These are phyloP conservation scores for Fusarium algeriense DNA, from an alignment of 2,329 filamentous ascomycete genomes.

Conservation along the genomic window DNA sequence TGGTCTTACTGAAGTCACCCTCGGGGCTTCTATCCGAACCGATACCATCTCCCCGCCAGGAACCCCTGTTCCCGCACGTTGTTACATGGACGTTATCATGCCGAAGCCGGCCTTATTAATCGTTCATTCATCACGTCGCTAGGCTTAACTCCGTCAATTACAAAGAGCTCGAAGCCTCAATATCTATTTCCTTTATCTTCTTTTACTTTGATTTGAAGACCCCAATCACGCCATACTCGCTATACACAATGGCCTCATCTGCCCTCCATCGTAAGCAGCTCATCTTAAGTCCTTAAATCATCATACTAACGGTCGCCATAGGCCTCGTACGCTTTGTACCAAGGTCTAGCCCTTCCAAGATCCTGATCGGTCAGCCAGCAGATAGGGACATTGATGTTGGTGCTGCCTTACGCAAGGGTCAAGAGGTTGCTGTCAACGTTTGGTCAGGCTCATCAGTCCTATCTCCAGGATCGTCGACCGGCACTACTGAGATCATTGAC, in stretches of 20 bases:
- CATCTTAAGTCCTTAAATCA: not conserved
- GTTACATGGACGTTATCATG: conserved; percentile 12
- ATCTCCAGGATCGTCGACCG: conserved; percentile 64
- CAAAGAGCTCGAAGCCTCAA: conserved; percentile 19
- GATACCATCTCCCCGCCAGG: conserved; percentile 21
- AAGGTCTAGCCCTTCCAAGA: conserved; percentile 60
- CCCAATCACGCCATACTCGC: not conserved
- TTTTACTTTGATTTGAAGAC: not conserved
- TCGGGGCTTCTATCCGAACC: conserved; percentile 7
- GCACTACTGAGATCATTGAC: conserved; percentile 58
- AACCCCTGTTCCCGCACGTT: conserved; percentile 23
- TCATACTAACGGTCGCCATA: conserved; percentile 42
- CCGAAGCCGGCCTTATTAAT: conserved; percentile 35
- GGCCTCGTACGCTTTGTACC: conserved; percentile 71
- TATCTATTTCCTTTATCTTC: not conserved
- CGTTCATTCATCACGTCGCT: not conserved
- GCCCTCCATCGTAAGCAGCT: conserved; percentile 40
- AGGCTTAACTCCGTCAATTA: conserved; percentile 20
- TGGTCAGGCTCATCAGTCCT: conserved; percentile 71
- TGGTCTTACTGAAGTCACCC: not conserved
- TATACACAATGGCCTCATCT: conserved; percentile 36
- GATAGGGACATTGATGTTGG: conserved; percentile 68
- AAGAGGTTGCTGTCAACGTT: conserved; percentile 67
- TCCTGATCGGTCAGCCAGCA: conserved; percentile 68
- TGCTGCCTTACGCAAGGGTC: conserved; percentile 65